Base-by-base conservation (phyloP, 345 rosid species). In the Arabidopsis suecica region DNA sequence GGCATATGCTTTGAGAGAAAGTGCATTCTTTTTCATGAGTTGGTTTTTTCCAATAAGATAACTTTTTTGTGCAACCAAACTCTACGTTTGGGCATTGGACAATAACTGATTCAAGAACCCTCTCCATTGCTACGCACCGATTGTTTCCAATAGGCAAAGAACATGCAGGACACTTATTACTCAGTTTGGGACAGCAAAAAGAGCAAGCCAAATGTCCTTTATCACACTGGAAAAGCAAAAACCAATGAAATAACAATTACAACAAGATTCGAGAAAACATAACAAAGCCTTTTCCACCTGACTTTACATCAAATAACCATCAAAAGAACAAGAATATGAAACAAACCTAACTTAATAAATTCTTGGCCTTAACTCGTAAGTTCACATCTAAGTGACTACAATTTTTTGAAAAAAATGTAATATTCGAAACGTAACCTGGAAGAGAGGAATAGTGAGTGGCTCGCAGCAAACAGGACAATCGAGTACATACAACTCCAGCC, bases 131-230 rank as follows among this genome's bases (percentile, higher is more conserved):
- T 42, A 42, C 13, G 47, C 47, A 42, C 12, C 47, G 47, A 13
- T 42, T 42, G 1, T 42, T 42, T 13, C 16, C 47, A 42, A 42
- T 12, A 42, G 47, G 47, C 16, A 42, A 42, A 42, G 47, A 6
- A 12, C 47, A 42, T 42, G 47, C 47, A 42, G 5, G 47, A 16
- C 47, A 42, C 47, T 42, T 42, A 13, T 42, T 42, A 42, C 47
- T 42, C 47, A 42, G 47, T 71, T 83, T 79, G 32, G 0, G 41
- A 73, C 87, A 79, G 81, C 89, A 87, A 41, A 62, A 34, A 22
- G 81, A 49, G 81, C 86, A 85, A 25, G 85, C 85, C 54, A 81
- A 44, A 38, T 87, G 89, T 5, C 88, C 89, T 80, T 84, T 83
- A 5, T 82, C 86, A 69, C 93, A 86, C 88, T 88, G 65, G 6